phyloP scores from a whole-genome alignment of 441 rosid genomes.

The Manihot esculenta region DNA sequence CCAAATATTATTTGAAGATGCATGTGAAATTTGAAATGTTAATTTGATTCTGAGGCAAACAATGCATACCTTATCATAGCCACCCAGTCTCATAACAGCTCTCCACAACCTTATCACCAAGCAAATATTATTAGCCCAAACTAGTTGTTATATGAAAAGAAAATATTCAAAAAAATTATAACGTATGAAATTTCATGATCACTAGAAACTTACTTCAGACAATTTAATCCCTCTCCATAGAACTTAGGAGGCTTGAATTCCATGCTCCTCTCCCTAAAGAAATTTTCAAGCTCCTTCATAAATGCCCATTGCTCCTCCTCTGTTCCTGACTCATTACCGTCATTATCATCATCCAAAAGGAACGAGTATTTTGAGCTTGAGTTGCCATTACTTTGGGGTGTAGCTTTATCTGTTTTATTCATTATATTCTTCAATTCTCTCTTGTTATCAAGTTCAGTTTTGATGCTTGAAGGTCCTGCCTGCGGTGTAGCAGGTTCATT shows the following conservation, averaged over 20 bases:
- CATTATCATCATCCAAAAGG: slow-evolving; percentile 49
- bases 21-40: neutral
- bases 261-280: slow-evolving; percentile 55
- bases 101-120: slow-evolving; percentile 74
- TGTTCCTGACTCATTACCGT: slow-evolving; percentile 58
- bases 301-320: slow-evolving; percentile 63
- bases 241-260: slow-evolving; percentile 88
- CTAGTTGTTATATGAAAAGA: slow-evolving; percentile 3
- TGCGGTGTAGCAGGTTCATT: slow-evolving; percentile 28
- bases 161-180: slow-evolving; percentile 4
- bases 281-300: slow-evolving; percentile 74
- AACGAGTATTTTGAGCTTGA: slow-evolving; percentile 40
- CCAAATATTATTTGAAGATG: neutral
- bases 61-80: slow-evolving; percentile 71
- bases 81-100: slow-evolving; percentile 74
- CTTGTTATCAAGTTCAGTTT: slow-evolving; percentile 34
- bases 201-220: slow-evolving; percentile 63
- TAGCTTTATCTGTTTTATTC: slow-evolving; percentile 26
- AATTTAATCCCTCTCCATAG: slow-evolving; percentile 83
- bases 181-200: slow-evolving; percentile 15
- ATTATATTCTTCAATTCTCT: slow-evolving; percentile 36
- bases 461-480: slow-evolving; percentile 35
- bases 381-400: slow-evolving; percentile 36
- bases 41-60: neutral
- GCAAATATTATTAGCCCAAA: slow-evolving; percentile 24